Evolutionary conservation across 108 stramenopile genomes (phyloP).

Genomic region (Nitzschia palea): DNA sequence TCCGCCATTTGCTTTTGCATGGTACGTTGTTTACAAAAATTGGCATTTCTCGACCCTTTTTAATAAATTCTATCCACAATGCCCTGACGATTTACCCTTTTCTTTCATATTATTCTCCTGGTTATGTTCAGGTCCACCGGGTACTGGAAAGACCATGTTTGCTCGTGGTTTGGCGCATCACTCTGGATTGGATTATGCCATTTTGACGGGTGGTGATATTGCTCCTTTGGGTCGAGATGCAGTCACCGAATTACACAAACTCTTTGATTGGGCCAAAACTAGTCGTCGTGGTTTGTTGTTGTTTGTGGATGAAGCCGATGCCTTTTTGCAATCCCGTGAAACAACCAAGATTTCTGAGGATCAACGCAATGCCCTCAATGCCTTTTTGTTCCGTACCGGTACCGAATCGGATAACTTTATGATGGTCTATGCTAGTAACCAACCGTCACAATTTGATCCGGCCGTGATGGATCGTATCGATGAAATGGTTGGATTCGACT

Average conservation of each 20-base stretch:
- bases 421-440: slow-evolving; percentile 99
- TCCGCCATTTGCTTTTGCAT: slow-evolving; percentile 97
- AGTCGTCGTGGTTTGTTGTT: slow-evolving; percentile 91
- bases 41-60: not conserved
- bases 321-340: slow-evolving; percentile 94
- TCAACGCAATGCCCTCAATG: slow-evolving; percentile 98
- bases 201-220: slow-evolving; percentile 98
- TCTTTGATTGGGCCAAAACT: slow-evolving; percentile 99
- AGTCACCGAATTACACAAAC: slow-evolving; percentile 98
- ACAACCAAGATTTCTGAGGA: slow-evolving; percentile 92
- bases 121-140: slow-evolving; percentile 78
- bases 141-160: slow-evolving; percentile 99
- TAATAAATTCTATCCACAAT: not conserved
- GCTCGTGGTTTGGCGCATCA: slow-evolving; percentile 94
- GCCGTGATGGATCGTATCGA: slow-evolving; percentile 99
- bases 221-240: slow-evolving; percentile 98
- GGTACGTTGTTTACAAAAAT: slow-evolving; percentile 47
- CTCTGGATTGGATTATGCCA: slow-evolving; percentile 97
- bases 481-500: slow-evolving; percentile 97
- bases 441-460: slow-evolving; percentile 96
- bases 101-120: not conserved
- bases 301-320: slow-evolving; percentile 99
- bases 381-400: slow-evolving; percentile 95
- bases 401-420: slow-evolving; percentile 97
- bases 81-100: too few relatives aligned